A percentile compares a stretch with the other conserved stretches of the same genome.
Evolutionary conservation across 345 rosid species (phyloP).

Genomic region (Pistacia integerrima): DNA sequence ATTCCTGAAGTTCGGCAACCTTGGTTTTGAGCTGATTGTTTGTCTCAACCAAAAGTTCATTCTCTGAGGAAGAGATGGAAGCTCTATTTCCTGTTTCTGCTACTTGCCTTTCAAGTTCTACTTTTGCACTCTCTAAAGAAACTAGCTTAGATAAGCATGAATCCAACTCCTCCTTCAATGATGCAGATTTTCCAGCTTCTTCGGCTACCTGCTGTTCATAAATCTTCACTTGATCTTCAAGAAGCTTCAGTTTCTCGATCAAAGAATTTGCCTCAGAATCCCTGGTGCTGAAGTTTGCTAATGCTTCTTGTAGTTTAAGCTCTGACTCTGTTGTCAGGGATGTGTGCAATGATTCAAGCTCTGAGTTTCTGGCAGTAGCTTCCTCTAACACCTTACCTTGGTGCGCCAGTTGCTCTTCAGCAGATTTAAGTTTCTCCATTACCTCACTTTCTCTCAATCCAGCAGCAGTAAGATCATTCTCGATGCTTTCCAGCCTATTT

Average conservation of each 20-base stretch:
- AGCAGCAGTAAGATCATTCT: slow-evolving; percentile 63
- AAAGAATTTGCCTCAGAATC: slow-evolving; percentile 76
- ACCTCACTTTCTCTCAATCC: slow-evolving; percentile 64
- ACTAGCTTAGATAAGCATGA: slow-evolving; percentile 50
- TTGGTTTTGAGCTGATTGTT: slow-evolving; percentile 77
- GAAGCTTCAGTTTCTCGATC: slow-evolving; percentile 56
- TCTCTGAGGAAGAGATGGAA: slow-evolving; percentile 61
- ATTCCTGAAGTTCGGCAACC: slow-evolving; percentile 75
- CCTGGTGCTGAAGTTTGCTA: slow-evolving; percentile 56
- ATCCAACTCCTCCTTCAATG: slow-evolving; percentile 74
- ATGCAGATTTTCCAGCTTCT: slow-evolving; percentile 51
- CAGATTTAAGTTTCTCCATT: slow-evolving; percentile 72
- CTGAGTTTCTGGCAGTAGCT: slow-evolving; percentile 51
- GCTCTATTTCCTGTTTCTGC: slow-evolving; percentile 60
- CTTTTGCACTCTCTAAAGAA: slow-evolving; percentile 59
- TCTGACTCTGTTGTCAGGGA: slow-evolving; percentile 67
- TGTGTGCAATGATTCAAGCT: slow-evolving; percentile 64
- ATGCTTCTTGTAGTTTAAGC: slow-evolving; percentile 58
- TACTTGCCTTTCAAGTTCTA: slow-evolving; percentile 61
- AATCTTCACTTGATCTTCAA: slow-evolving; percentile 59
- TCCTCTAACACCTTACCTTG: slow-evolving; percentile 61
- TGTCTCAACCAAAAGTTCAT: slow-evolving; percentile 66
- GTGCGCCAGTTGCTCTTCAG: slow-evolving; percentile 66
- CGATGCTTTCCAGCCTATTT: slow-evolving; percentile 60
- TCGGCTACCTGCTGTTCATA: slow-evolving; percentile 68